Evolutionary conservation across 2,329 filamentous ascomycete species (phyloP).

Genomic region (Stromatinia cepivora): DNA sequence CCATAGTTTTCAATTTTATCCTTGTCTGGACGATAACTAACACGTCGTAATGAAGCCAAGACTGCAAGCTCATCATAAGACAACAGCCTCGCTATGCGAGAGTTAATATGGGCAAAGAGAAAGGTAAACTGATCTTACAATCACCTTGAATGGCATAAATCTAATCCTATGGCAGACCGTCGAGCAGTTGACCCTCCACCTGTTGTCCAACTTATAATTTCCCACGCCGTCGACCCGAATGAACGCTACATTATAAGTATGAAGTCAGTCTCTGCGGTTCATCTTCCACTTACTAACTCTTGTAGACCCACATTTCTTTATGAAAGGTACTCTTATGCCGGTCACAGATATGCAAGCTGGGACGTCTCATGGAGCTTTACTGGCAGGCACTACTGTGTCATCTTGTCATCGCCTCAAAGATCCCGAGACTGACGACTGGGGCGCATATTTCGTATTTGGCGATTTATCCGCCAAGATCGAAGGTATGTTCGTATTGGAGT

Average conservation of each 20-base stretch:
- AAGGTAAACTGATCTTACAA: slow-evolving; percentile 51
- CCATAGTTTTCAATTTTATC: not conserved
- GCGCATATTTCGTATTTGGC: slow-evolving; percentile 87
- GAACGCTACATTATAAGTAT: slow-evolving; percentile 58
- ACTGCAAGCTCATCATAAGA: slow-evolving; percentile 59
- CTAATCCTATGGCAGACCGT: slow-evolving; percentile 55
- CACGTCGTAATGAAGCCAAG: slow-evolving; percentile 46
- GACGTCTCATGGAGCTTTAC: slow-evolving; percentile 47
- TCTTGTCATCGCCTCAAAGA: slow-evolving; percentile 83
- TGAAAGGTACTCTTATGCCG: slow-evolving; percentile 7
- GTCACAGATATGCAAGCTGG: slow-evolving; percentile 18
- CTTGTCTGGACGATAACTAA: slow-evolving; percentile 36
- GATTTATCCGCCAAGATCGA: slow-evolving; percentile 78
- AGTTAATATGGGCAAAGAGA: slow-evolving; percentile 72
- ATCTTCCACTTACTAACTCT: slow-evolving; percentile 24
- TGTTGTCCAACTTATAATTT: slow-evolving; percentile 69
- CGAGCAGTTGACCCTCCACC: slow-evolving; percentile 89
- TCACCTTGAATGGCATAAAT: slow-evolving; percentile 11
- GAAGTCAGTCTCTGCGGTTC: slow-evolving; percentile 33
- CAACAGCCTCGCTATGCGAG: slow-evolving; percentile 69
- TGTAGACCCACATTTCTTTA: slow-evolving; percentile 51
- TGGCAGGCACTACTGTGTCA: slow-evolving; percentile 74
- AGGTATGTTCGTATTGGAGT: slow-evolving; percentile 71
- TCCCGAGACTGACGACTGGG: slow-evolving; percentile 67
- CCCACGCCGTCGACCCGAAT: slow-evolving; percentile 46